Evolutionary conservation across 2,329 filamentous ascomycete species (phyloP), one percentile per base, ranked within the genome.

Genomic region (Colletotrichum sp.): DNA sequence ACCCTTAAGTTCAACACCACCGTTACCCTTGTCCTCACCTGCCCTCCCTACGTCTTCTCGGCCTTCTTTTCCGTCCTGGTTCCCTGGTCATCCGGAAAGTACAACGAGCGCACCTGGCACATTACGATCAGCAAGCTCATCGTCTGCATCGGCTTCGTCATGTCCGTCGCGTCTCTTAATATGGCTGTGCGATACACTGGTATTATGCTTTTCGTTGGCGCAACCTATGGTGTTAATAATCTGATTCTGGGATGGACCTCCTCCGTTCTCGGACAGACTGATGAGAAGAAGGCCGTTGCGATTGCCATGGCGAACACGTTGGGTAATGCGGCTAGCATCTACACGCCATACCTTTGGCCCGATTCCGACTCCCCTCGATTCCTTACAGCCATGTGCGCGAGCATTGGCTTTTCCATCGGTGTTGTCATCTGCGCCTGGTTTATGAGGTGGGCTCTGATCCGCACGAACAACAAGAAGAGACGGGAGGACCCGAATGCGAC

Each of bases 81-180:
- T 81, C 83, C 80, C 1, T 84, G 80, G 83, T 87, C 83, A 10
- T 88, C 87, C 0, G 89, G 88, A 0, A 83, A 82, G 5, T 85
- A 85, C 79, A 87, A 89, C 69, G 88, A 89, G 76, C 83, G 87
- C 39, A 88, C 87, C 1, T 89, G 86, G 86, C 87, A 89, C 73
- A 85, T 87, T 36, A 88, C 87, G 2, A 72, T 84, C 15, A 85
- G 84, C n/a, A 88, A 88, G 73, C 60, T 81, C 5, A 74, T 86
- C 18, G 87, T 87, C 2, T 82, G 87, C 1, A 13, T 85, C 81
- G 76, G 77, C 5, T 76, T 74, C 34, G 65, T 72, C 21, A 76
- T 79, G 63, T 80, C 64, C 74, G 82, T 59, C 60, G 82, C 72
- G 59, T 85, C 74, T 62, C 72, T 76, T 18, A 78, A 78, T 66